These are phyloP conservation scores for Scheffersomyces illinoinensis DNA, from an alignment of 1,139 yeast species.

Conservation along the genomic window DNA sequence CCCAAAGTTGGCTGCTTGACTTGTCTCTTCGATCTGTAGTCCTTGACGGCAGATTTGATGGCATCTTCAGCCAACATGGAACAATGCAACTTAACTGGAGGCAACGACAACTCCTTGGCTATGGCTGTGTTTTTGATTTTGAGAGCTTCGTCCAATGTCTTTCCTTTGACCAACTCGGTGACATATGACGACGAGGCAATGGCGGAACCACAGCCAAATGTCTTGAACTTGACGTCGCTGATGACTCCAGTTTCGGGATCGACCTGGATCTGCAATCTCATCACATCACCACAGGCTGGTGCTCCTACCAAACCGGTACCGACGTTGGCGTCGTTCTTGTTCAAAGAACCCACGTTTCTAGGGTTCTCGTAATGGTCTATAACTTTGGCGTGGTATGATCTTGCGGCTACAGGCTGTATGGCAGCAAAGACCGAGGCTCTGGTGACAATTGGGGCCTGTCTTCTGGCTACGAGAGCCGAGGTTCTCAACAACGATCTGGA, in stretches of 20 bases:
- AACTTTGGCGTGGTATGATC: constrained; percentile 66
- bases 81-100: constrained; percentile 97
- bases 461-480: constrained; percentile 9
- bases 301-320: constrained; percentile 99
- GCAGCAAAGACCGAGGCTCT: constrained; percentile 5
- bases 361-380: constrained; percentile 97
- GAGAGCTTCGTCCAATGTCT: constrained; percentile 91
- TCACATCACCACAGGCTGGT: constrained; percentile 99
- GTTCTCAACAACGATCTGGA: constrained; percentile 24
- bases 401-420: constrained; percentile 13
- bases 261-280: constrained; percentile 94
- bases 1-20: constrained; percentile 51
- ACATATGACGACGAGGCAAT: constrained; percentile 95
- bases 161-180: constrained; percentile 93
- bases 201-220: constrained; percentile 98
- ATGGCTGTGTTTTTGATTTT: constrained; percentile 87
- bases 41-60: constrained; percentile 94
- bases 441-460: constrained; percentile 10
- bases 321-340: constrained; percentile 74
- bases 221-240: constrained; percentile 94
- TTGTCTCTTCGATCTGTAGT: constrained; percentile 75
- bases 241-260: constrained; percentile 87
- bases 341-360: constrained; percentile 91
- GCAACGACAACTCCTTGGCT: constrained; percentile 89
- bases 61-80: constrained; percentile 99